phyloP scores from a whole-genome alignment of 495 filamentous ascomycete genomes.

The Aspergillus biplanus region DNA sequence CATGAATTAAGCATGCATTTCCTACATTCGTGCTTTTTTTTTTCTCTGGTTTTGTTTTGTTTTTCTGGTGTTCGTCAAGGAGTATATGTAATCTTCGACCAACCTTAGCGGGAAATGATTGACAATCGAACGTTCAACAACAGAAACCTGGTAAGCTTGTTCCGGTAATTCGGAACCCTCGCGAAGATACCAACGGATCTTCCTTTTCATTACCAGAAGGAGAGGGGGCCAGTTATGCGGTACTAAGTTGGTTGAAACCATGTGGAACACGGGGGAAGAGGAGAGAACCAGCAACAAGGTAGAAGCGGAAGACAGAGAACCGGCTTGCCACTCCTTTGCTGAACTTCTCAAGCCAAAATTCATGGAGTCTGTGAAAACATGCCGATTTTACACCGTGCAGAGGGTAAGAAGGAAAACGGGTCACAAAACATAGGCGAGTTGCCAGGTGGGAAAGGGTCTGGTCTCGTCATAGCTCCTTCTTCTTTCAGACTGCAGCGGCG shows the following conservation, averaged over 20 bases:
- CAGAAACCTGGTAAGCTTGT: slow-evolving; percentile 12
- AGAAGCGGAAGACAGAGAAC: no score
- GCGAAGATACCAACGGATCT: background rate
- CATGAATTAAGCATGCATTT: slow-evolving; percentile 22
- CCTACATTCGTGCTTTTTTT: slow-evolving; percentile 10
- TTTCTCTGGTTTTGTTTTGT: slow-evolving; percentile 9
- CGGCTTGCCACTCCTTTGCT: background rate
- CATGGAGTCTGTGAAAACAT: no score
- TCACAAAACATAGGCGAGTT: background rate
- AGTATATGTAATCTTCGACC: slow-evolving; percentile 8
- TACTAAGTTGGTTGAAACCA: background rate
- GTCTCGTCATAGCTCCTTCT: background rate
- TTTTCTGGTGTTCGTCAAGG: slow-evolving; percentile 12
- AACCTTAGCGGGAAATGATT: slow-evolving; percentile 5
- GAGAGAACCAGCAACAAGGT: no score
- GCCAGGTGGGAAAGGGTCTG: no score
- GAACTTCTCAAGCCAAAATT: no score
- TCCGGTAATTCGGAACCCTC: slow-evolving; percentile 15
- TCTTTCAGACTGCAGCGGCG: background rate
- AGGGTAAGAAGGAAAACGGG: background rate
- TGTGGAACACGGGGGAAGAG: background rate
- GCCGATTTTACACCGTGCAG: no score
- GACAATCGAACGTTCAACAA: slow-evolving; percentile 14
- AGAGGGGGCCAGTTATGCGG: background rate
- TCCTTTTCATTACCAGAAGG: background rate